phyloP scores from a whole-genome alignment of 2,329 filamentous ascomycete genomes.

The Cladophialophora exuberans region DNA sequence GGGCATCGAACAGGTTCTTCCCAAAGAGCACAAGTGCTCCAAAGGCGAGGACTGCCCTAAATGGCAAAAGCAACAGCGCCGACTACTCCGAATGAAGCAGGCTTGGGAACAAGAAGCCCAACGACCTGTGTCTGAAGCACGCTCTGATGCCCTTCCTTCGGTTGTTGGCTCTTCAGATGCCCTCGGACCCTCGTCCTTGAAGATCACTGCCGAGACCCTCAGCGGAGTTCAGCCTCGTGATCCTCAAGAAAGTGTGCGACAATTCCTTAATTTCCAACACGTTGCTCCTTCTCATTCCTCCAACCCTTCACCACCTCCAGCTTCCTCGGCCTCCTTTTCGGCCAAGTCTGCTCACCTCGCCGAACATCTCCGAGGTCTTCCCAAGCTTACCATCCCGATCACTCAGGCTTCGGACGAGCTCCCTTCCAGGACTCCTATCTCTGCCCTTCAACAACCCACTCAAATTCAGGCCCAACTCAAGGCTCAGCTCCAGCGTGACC shows the following conservation, averaged over 20 bases:
- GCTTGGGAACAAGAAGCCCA: conserved; percentile 66
- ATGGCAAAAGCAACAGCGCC: conserved; percentile 77
- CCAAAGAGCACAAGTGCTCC: conserved; percentile 79
- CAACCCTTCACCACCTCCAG: conserved; percentile 55
- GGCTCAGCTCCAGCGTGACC: conserved; percentile 56
- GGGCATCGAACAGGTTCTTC: conserved; percentile 85
- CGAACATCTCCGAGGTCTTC: conserved; percentile 58
- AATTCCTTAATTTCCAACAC: conserved; percentile 87
- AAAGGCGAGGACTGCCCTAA: conserved; percentile 87
- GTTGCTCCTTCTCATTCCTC: conserved; percentile 52
- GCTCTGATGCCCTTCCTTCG: conserved; percentile 80
- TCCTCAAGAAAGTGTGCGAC: conserved; percentile 88
- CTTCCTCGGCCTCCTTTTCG: conserved; percentile 38
- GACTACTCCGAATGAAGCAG: conserved; percentile 73
- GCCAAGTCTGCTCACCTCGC: conserved; percentile 41
- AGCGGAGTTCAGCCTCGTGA: conserved; percentile 72
- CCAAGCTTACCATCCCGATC: conserved; percentile 61
- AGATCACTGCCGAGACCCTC: conserved; percentile 73
- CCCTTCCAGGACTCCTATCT: conserved; percentile 37
- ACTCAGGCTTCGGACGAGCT: conserved; percentile 35
- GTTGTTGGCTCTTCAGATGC: conserved; percentile 90
- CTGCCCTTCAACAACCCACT: conserved; percentile 34
- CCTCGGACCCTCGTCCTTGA: conserved; percentile 72
- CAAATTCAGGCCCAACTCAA: conserved; percentile 32
- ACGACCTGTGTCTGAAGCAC: conserved; percentile 61